A percentile compares a stretch with the other conserved stretches of the same genome.
Conservation (phyloP, 2,329 filamentous ascomycete species). For the Ceratocystiopsis brevicomis region DNA sequence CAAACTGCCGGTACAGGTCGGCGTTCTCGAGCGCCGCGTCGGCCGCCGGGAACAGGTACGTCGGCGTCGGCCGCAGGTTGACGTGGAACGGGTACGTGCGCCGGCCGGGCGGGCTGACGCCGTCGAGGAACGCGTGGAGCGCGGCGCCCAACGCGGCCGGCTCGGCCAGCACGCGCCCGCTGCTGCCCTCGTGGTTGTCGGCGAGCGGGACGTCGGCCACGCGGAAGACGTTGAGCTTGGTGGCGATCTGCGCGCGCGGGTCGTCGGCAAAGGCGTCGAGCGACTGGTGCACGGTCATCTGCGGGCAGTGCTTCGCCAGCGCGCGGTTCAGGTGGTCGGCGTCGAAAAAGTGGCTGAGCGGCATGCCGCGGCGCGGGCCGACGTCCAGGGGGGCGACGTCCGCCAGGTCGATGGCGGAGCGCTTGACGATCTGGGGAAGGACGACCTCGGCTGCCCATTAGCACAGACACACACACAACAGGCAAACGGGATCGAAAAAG, state of each 20-base stretch:
- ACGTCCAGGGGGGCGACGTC: conserved; percentile 10
- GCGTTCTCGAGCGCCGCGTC: conserved; percentile 13
- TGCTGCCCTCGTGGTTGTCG: conserved; percentile 1
- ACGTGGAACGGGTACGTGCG: conserved; percentile 17
- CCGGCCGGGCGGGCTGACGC: conserved; percentile 10
- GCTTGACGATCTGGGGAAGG: conserved; percentile 18
- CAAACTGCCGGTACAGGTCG: conserved; percentile 12
- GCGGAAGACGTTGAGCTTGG: conserved; percentile 11
- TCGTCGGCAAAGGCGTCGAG: conserved; percentile 18
- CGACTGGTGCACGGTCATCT: conserved; percentile 17
- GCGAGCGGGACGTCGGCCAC: conserved; percentile 7
- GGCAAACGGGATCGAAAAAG: too few species aligned
- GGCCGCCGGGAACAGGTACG: conserved; percentile 17
- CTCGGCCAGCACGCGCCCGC: conserved; percentile 13
- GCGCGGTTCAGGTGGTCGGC: conserved; percentile 14
- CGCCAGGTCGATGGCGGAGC: conserved; percentile 15
- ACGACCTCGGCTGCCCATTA: conserved; percentile 17
- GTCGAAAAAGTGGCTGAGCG: conserved; percentile 19
- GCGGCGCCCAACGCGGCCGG: conserved; percentile 8
- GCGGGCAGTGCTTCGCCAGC: conserved; percentile 17
- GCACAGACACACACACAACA: too few species aligned
- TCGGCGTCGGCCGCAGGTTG: conserved; percentile 12
- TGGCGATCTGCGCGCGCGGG: conserved; percentile 12
- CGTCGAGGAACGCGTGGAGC: conserved; percentile 14
- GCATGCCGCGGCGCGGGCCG: conserved; percentile 13